Conservation (phyloP, 768 basidiomycete genomes). For the Ramaria rubella region DNA sequence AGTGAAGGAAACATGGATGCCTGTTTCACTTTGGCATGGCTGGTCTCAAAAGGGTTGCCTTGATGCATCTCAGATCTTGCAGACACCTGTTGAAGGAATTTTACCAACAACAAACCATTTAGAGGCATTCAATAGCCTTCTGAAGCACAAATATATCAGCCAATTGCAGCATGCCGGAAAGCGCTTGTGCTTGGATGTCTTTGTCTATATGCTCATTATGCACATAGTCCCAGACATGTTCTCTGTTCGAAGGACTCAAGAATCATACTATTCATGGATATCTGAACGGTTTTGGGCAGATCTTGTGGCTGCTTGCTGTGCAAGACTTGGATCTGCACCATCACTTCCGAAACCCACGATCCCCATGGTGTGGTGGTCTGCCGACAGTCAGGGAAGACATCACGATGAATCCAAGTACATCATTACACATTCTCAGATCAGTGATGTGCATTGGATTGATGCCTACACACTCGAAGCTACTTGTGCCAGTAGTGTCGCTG, state of each 20-base stretch:
- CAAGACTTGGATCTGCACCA: background rate
- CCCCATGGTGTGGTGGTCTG: background rate
- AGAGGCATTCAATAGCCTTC: constrained; percentile 32
- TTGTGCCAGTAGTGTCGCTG: background rate
- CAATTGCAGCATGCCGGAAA: constrained; percentile 23
- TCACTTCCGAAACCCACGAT: background rate
- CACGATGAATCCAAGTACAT: background rate
- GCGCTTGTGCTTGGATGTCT: constrained; percentile 20
- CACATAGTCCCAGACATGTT: constrained; percentile 8
- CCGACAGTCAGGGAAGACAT: background rate
- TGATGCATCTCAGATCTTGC: constrained; percentile 21
- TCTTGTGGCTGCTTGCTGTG: background rate
- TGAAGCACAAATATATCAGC: constrained; percentile 27
- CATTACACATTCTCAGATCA: background rate
- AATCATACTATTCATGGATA: background rate
- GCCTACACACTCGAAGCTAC: background rate
- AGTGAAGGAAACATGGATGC: constrained; percentile 21
- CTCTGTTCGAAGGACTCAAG: background rate
- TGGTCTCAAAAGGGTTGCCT: constrained; percentile 27
- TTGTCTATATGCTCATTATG: constrained; percentile 10
- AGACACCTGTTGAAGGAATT: constrained; percentile 22
- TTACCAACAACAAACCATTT: constrained; percentile 32
- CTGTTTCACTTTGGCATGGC: constrained; percentile 24
- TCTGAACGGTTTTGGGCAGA: background rate
- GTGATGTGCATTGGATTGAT: background rate